A percentile compares a stretch with the other conserved stretches of the same genome.
Conservation (phyloP, 2,329 filamentous ascomycete genomes). For the Colletotrichum somersetense region DNA sequence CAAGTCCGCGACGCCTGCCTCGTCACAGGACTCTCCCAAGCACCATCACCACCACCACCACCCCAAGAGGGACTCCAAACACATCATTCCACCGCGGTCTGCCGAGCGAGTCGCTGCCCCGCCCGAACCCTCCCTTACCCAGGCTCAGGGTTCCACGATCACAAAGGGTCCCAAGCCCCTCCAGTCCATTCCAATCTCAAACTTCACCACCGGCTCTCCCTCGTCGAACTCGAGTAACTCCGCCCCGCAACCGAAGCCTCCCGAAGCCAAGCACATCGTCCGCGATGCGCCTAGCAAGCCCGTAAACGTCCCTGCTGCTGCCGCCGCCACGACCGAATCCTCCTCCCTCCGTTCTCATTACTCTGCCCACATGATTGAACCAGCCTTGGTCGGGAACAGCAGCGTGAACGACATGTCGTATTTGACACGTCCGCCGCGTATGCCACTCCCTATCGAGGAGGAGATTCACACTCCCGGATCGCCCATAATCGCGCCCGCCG, state of each 20-base stretch:
- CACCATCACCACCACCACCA: constrained; percentile 31
- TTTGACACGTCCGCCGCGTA: constrained; percentile 80
- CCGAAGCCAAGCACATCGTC: constrained; percentile 45
- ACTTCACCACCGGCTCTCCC: constrained; percentile 62
- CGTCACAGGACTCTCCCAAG: constrained; percentile 46
- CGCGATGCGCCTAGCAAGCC: constrained; percentile 64
- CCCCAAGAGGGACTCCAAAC: constrained; percentile 59
- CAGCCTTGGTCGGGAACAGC: constrained; percentile 62
- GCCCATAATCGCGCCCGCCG: constrained; percentile 82
- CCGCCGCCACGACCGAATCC: constrained; percentile 51
- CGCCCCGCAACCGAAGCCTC: constrained; percentile 41
- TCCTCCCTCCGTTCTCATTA: constrained; percentile 55
- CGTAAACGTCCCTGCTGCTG: constrained; percentile 66
- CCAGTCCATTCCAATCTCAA: constrained; percentile 63
- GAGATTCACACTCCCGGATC: constrained; percentile 91
- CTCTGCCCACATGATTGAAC: constrained; percentile 55
- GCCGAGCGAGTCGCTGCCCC: constrained; percentile 69
- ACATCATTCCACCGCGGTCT: constrained; percentile 68
- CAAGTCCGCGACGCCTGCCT: constrained; percentile 50
- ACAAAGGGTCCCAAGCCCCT: constrained; percentile 61
- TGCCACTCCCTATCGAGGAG: constrained; percentile 94
- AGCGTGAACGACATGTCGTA: constrained; percentile 75
- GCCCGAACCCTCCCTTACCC: constrained; percentile 72
- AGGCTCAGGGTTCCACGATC: constrained; percentile 69
- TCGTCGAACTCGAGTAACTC: constrained; percentile 42